Percentiles rank a stretch among this genome's conserved stretches.
Evolutionary conservation across 345 rosid species (phyloP).

Genomic region (Iberis pinnata): DNA sequence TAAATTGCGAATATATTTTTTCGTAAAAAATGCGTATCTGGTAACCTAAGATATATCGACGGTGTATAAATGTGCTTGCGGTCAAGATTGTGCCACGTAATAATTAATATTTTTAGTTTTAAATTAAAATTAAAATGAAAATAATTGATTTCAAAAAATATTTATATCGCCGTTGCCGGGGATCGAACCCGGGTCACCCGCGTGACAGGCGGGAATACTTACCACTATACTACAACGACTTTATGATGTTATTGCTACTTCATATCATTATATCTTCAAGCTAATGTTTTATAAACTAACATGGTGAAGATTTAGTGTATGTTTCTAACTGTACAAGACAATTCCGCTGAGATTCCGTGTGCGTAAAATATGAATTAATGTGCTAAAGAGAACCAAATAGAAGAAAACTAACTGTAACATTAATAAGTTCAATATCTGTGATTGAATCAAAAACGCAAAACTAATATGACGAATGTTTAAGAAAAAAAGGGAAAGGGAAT

Average conservation of each 20-base stretch:
- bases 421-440: neutral
- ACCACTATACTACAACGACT: too few species aligned
- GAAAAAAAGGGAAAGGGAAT: neutral
- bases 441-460: conserved; percentile 3
- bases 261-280: too few species aligned
- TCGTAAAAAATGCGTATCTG: neutral
- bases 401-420: neutral
- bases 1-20: neutral
- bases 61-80: conserved; percentile 1
- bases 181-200: neutral
- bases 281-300: neutral
- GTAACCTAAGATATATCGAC: conserved; percentile 1
- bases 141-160: too few species aligned
- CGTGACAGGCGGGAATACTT: too few species aligned
- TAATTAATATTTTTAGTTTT: neutral
- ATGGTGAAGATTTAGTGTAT: neutral
- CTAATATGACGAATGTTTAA: neutral
- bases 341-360: neutral
- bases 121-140: neutral
- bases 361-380: too few species aligned
- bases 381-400: neutral
- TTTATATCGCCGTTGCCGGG: neutral
- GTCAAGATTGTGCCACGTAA: conserved; percentile 20
- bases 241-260: too few species aligned
- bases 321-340: neutral